Base-by-base conservation (phyloP, 257 asterid species). In the Misopates orontium region DNA sequence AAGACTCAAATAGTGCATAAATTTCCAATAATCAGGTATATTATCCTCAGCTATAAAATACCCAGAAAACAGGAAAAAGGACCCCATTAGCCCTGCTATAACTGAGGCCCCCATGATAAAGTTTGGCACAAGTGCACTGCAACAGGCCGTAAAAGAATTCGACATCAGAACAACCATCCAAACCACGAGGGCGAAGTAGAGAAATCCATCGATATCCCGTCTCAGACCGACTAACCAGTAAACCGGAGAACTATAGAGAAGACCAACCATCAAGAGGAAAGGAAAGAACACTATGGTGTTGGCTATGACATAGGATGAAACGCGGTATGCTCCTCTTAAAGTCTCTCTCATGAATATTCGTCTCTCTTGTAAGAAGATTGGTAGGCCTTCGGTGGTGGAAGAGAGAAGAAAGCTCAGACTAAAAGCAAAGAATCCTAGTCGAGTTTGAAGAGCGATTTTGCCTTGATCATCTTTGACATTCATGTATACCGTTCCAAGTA, bases 1-100 rank as follows among this genome's bases (percentile, higher is more conserved):
- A 47, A 92, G 71, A 45, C 98, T 92, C 78, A 89, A 47, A 60
- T 91, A 92, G 31, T 92, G 97, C 98, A 92, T 87, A 66, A 89
- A 92, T 6, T 82, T 77, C 96, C 96, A 92, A 62, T 87, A 89
- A 14, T 4, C 47, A 4, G 98, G 96, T 64, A 88, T 86, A 16
- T 70, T 73, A 14, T 82, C 87, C 67, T 83, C 63, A 4, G 84
- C 64, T 1, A 92, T 85, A 47, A 89, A 92, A 55, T 89, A 89
- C 64, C 98, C 98, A 0, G 98, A 92, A 60, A 92, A 92, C 28
- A 92, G 87, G 18, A 92, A 92, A 76, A 92, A 92, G 1, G 91
- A 84, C 15, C 98, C 98, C 98, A 88, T 91, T 28, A 89, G 56
- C 21, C 98, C 98, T 0, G 98, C 87, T n/a, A 89, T 87, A 19